Percentiles rank a stretch among this genome's conserved stretches.
Conservation (phyloP, 2,329 filamentous ascomycete species). For the Claviceps africana region DNA sequence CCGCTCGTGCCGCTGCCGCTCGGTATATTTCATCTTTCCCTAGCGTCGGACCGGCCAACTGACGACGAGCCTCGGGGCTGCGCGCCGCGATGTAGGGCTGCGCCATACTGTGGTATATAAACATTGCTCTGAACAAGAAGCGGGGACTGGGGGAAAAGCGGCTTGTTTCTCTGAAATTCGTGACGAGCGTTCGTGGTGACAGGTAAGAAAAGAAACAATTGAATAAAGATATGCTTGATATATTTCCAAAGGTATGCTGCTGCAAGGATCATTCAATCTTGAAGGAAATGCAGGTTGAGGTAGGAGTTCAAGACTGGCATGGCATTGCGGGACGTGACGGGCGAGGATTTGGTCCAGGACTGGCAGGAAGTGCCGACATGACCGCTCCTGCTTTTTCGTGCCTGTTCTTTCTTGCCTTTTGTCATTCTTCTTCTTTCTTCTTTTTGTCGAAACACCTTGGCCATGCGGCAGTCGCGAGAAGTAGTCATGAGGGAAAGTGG, state of each 20-base stretch:
- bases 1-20: not conserved
- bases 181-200: not conserved
- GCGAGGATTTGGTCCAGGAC: too few species aligned
- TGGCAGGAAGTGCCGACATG: not conserved
- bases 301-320: not conserved
- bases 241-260: not conserved
- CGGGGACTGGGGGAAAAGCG: not conserved
- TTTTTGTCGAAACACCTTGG: not conserved
- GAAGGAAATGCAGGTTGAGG: not conserved
- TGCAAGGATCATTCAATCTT: not conserved
- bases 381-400: not conserved
- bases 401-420: too few species aligned
- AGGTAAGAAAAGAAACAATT: not conserved
- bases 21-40: not conserved
- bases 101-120: not conserved
- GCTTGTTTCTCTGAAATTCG: not conserved
- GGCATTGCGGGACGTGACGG: not conserved
- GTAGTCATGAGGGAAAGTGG: too few species aligned
- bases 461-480: not conserved
- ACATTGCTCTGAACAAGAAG: not conserved
- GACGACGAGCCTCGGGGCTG: not conserved
- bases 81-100: not conserved
- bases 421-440: not conserved
- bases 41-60: not conserved
- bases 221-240: not conserved